Percentiles rank a stretch among this genome's conserved stretches.
phyloP scores from a whole-genome alignment of 2,329 filamentous ascomycete species.

The Penicillium palitans region DNA sequence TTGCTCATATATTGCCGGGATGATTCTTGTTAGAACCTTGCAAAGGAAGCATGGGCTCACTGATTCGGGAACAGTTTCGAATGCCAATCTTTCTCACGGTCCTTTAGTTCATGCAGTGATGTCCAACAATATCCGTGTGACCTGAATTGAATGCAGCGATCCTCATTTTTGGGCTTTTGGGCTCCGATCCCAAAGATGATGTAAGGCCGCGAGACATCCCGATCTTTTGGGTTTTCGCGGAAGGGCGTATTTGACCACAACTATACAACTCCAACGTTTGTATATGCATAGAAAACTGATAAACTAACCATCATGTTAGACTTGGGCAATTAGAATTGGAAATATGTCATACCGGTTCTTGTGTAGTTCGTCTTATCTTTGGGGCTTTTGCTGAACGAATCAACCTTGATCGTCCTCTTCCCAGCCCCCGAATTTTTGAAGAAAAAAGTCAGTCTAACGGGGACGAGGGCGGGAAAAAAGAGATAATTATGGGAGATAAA shows the following conservation, averaged over 20 bases:
- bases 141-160: constrained; percentile 12
- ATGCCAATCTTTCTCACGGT: constrained; percentile 19
- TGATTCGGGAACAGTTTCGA: constrained; percentile 12
- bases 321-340: neutral
- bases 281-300: neutral
- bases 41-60: constrained; percentile 15
- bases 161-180: constrained; percentile 24
- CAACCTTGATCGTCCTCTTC: constrained; percentile 16
- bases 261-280: neutral
- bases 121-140: constrained; percentile 35
- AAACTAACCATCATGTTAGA: constrained; percentile 6
- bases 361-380: constrained; percentile 19
- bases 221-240: constrained; percentile 3
- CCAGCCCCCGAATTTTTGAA: constrained; percentile 26
- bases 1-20: constrained; percentile 16
- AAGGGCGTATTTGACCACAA: neutral
- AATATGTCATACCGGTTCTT: constrained; percentile 16
- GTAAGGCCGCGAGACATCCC: constrained; percentile 18
- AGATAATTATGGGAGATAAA: neutral
- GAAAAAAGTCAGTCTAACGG: neutral
- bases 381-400: constrained; percentile 14
- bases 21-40: constrained; percentile 18
- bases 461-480: neutral
- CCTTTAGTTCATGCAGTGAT: constrained; percentile 35
- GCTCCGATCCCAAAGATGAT: constrained; percentile 18